Conservation (phyloP, 345 rosid species). For the Combretum micranthum region DNA sequence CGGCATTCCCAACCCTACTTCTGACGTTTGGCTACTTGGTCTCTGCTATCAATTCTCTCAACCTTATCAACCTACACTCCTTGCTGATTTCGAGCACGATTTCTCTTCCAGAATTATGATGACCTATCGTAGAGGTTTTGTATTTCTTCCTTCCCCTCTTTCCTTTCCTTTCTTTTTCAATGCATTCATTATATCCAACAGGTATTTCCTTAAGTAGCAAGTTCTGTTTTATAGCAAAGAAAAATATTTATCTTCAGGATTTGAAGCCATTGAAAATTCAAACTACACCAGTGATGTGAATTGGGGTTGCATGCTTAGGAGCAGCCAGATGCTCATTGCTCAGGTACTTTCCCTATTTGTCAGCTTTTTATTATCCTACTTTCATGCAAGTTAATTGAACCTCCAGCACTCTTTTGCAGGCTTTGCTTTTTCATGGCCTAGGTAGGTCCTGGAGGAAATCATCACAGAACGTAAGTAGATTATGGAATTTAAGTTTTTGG, state of each 20-base stretch:
- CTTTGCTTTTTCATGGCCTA: slow-evolving; percentile 69
- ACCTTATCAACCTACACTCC: slow-evolving; percentile 33
- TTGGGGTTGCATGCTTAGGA: slow-evolving; percentile 99
- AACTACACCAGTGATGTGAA: slow-evolving; percentile 60
- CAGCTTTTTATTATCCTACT: neutral
- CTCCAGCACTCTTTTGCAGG: slow-evolving; percentile 33
- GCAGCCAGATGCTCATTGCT: slow-evolving; percentile 97
- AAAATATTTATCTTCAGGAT: slow-evolving; percentile 40
- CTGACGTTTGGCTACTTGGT: slow-evolving; percentile 88
- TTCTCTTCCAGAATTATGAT: slow-evolving; percentile 72
- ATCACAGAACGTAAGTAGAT: slow-evolving; percentile 35
- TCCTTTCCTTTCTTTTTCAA: neutral
- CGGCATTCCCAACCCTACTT: slow-evolving; percentile 53
- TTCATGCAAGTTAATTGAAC: neutral
- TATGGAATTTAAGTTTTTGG: neutral
- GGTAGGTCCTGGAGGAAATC: slow-evolving; percentile 89
- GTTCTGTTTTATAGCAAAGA: neutral
- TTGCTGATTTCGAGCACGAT: slow-evolving; percentile 55
- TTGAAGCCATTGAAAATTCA: slow-evolving; percentile 62
- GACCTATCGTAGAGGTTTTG: slow-evolving; percentile 89
- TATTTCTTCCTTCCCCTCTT: neutral
- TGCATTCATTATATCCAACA: neutral
- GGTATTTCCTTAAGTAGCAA: neutral
- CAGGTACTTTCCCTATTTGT: slow-evolving; percentile 39
- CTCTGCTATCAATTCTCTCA: slow-evolving; percentile 54